phyloP scores from a whole-genome alignment of 768 basidiomycete species.

The Suillus paluster region DNA sequence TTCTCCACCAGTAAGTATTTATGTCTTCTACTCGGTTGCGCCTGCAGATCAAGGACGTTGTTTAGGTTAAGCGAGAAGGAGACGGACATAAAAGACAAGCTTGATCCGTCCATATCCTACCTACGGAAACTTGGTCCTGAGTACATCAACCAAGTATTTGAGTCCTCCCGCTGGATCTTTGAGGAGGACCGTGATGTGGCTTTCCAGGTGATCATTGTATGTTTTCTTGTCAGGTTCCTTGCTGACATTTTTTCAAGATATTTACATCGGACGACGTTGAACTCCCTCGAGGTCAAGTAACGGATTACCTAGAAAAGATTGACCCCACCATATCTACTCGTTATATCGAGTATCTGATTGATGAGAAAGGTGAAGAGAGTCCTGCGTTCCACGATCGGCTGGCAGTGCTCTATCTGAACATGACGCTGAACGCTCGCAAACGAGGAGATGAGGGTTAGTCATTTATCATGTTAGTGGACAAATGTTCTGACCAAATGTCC shows the following conservation, averaged over 20 bases:
- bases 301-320: conserved; percentile 76
- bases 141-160: conserved; percentile 80
- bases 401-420: conserved; percentile 82
- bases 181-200: conserved; percentile 72
- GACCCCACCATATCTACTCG: conserved; percentile 70
- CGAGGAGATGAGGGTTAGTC: conserved; percentile 60
- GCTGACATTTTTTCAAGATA: conserved; percentile 54
- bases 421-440: conserved; percentile 63
- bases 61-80: conserved; percentile 81
- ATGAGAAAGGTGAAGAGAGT: conserved; percentile 69
- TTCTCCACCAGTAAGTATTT: conserved; percentile 78
- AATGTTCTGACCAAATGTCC: conserved; percentile 11
- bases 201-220: conserved; percentile 61
- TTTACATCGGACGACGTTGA: conserved; percentile 96
- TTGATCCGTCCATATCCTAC: conserved; percentile 85
- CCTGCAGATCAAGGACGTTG: conserved; percentile 1
- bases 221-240: background rate
- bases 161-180: conserved; percentile 85
- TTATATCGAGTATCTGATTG: conserved; percentile 87
- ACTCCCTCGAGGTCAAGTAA: conserved; percentile 77
- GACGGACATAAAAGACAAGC: conserved; percentile 75
- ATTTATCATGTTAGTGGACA: background rate
- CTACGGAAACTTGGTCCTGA: conserved; percentile 89
- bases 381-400: conserved; percentile 85
- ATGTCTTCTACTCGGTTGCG: background rate